Base-by-base conservation (phyloP, 371 early-diverging fungal species). In the Saksenaea vasiformis region DNA sequence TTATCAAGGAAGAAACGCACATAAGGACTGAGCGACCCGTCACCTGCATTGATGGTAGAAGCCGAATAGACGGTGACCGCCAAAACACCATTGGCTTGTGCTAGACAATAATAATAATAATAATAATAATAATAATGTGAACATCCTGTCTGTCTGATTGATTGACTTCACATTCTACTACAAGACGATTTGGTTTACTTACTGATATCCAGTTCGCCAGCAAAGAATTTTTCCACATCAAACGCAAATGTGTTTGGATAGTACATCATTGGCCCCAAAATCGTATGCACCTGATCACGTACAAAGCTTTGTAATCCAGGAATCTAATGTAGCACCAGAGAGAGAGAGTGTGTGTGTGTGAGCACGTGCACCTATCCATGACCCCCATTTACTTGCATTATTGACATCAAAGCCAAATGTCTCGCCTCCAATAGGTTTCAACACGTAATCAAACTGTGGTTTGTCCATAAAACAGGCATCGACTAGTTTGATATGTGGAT, bases 401-500 rank as follows among this genome's bases (percentile, higher is more conserved):
- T 87, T 89, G 64, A 93, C 90, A 77, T 93, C 94, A 62, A 93
- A 84, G 28, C 93, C 90, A 79, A 89, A 88, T 11, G 92, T 92
- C 61, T 98, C 86, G 77, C 90, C 89, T 74, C 98, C 89, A 72
- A 92, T 75, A 0, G 99, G 99, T 71, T 95, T 92, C 28, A 99
- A 87, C 17, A 88, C 88, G 82, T 97, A 99, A 76, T 98, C 97
- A 62, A 99, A 87, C 10, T 80, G 70, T 19, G 99, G 99, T 14
- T 87, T 85, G 65, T 93, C 91, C 65, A 96, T 69, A 70, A 99
- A 94, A 62, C 91, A 88, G 44, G 95, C 85, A 60, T 95, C 93
- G n/a, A 96, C 87, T 0, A 87, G 84, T 71, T 93, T 91, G 61
- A 98, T 87, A 67, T 96, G 91, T 0, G 98, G 98, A 71, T 90